A percentile compares a stretch with the other conserved stretches of the same genome.
Conservation (phyloP, 179 eudicot species). For the Amaranthus tricolor region DNA sequence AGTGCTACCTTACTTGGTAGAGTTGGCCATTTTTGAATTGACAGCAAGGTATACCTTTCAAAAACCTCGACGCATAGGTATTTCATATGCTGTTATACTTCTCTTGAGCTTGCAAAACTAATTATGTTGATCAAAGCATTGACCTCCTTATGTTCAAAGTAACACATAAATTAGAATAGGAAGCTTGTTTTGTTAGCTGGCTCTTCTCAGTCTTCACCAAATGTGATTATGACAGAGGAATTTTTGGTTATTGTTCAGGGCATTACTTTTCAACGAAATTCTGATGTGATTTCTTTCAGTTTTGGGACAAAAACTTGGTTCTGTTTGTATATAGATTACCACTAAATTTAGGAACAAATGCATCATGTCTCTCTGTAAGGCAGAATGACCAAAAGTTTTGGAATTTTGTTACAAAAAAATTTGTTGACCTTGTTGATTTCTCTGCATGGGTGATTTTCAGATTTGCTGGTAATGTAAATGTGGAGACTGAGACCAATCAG, state of each 20-base stretch:
- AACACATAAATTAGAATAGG: neutral
- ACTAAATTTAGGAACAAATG: neutral
- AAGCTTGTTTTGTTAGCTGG: neutral
- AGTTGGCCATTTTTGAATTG: no score
- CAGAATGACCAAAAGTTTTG: no score
- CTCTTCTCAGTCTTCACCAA: neutral
- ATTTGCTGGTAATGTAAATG: slow-evolving; percentile 33
- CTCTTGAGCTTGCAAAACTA: no score
- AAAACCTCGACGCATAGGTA: no score
- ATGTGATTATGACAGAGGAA: neutral
- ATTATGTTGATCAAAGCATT: no score
- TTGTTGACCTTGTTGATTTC: neutral
- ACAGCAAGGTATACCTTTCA: no score
- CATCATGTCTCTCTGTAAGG: neutral
- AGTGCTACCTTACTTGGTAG: no score
- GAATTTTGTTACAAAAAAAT: neutral
- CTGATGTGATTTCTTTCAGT: neutral
- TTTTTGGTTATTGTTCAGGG: neutral
- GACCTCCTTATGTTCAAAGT: no score
- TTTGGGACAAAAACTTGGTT: neutral
- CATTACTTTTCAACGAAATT: neutral
- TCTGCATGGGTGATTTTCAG: slow-evolving; percentile 23
- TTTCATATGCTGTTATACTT: no score
- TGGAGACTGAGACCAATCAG: slow-evolving; percentile 69
- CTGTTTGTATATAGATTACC: neutral